Evolutionary conservation across 2,329 filamentous ascomycete genomes (phyloP).

Genomic region (Harringtonia aguacate): DNA sequence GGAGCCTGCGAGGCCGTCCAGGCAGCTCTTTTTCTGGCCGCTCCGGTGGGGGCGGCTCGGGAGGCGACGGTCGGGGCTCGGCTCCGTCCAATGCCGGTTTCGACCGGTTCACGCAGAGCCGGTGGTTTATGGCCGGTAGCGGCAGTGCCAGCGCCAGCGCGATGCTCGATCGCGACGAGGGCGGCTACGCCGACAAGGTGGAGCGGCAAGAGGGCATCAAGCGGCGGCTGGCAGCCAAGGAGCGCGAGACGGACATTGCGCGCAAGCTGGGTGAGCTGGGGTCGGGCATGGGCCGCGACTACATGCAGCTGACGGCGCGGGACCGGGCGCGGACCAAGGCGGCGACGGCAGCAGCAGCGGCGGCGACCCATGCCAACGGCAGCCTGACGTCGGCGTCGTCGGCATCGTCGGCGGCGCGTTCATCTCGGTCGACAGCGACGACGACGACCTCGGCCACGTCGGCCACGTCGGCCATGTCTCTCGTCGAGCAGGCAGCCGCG

Average conservation of each 20-base stretch:
- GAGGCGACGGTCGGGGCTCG: slow-evolving; percentile 4
- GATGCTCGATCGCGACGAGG: slow-evolving; percentile 51
- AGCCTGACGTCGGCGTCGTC: neutral
- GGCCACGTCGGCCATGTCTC: too few species aligned
- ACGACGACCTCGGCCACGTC: neutral
- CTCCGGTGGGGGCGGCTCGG: slow-evolving; percentile 5
- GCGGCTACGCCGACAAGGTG: slow-evolving; percentile 43
- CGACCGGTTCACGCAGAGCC: slow-evolving; percentile 47
- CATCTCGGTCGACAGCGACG: neutral
- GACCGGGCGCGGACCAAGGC: neutral
- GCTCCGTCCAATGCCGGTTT: slow-evolving; percentile 23
- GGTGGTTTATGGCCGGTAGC: slow-evolving; percentile 42
- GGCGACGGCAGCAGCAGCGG: neutral
- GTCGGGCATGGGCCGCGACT: slow-evolving; percentile 57
- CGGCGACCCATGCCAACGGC: neutral
- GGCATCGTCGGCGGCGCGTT: neutral
- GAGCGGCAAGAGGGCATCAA: slow-evolving; percentile 57
- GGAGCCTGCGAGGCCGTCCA: slow-evolving; percentile 34
- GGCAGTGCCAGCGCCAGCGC: slow-evolving; percentile 32
- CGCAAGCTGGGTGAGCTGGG: slow-evolving; percentile 55
- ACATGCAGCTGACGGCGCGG: slow-evolving; percentile 40
- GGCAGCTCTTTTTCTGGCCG: too few species aligned
- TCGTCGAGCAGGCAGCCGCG: slow-evolving; percentile 9
- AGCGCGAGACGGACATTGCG: slow-evolving; percentile 64
- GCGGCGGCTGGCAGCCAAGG: slow-evolving; percentile 51